Evolutionary conservation across 257 asterid species (phyloP).

Genomic region (Anisodus tanguticus): DNA sequence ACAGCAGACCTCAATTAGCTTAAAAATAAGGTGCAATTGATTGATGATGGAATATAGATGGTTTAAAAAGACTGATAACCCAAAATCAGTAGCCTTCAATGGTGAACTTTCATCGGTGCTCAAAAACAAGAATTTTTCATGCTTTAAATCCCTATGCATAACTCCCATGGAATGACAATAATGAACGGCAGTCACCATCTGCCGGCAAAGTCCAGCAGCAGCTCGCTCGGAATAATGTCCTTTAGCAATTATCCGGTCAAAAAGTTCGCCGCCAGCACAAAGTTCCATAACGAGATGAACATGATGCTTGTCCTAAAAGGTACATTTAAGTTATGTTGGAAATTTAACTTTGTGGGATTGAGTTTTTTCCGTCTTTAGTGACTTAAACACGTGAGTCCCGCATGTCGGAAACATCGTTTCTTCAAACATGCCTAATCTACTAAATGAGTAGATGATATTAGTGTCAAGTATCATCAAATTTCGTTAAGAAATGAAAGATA

Average conservation of each 20-base stretch:
- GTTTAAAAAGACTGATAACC: conserved; percentile 76
- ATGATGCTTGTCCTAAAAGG: conserved; percentile 73
- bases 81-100: conserved; percentile 85
- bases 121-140: conserved; percentile 77
- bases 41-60: conserved; percentile 48
- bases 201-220: conserved; percentile 88
- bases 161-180: conserved; percentile 89
- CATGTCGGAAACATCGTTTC: no score
- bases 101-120: conserved; percentile 68
- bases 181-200: conserved; percentile 84
- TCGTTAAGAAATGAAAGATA: no score
- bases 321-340: conserved; percentile 56
- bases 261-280: conserved; percentile 90
- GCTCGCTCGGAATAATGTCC: conserved; percentile 97
- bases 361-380: no score
- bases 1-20: background rate
- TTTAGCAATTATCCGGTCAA: conserved; percentile 75
- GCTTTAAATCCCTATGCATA: conserved; percentile 86
- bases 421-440: no score
- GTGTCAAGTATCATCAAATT: no score
- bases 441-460: no score
- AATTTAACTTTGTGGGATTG: no score
- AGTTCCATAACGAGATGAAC: conserved; percentile 83
- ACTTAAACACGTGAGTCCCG: no score
- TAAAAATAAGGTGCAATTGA: background rate